Base-by-base conservation (phyloP, 2,329 filamentous ascomycete species). In the Xylariomycetidae sp. region DNA sequence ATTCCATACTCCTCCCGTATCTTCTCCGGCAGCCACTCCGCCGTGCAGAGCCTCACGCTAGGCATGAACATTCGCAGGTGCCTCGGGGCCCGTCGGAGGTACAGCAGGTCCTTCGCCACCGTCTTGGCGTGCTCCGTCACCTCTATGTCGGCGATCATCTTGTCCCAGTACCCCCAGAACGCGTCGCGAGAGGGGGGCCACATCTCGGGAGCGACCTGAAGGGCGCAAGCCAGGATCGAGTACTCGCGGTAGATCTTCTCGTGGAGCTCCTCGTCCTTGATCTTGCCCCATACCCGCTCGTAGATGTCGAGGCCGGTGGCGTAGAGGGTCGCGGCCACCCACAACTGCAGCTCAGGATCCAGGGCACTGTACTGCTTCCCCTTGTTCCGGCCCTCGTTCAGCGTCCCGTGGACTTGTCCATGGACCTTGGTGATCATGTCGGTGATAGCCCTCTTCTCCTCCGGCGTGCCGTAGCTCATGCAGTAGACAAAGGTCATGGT, bases 261-360 rank as follows among this genome's bases (percentile, higher is more conserved):
- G 6, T 51, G 46, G 12, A 44, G 33, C 0, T 33, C 42, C 1
- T 39, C 38, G 12, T 45, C 39, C 13, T 49, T 35, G 34, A 64
- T 45, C n/a, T 33, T 29, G 9, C 60, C 59, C 29, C 59, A 60
- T 13, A 62, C 40, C 30, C 53, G 45, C 38, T 63, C 50, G 37
- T 63, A 61, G 11, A 63, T 39, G 22, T 57, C 51, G 25, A 58
- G 45, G 5, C 51, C 48, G 2, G 57, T 50, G 6, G 57, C 61
- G 33, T 64, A 64, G 5, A 64, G 46, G 3, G 62, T 63, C 2
- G 61, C 56, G 0, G 61, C 60, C 10, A 63, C 60, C 62, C 60
- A 64, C 28, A 59, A 51, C 39, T 64, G 62, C 8, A 63, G 52
- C 18, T 48, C 41, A 4, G 57, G 51, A 35, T 64, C 59, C 31